These are phyloP conservation scores for Austroboletus rostrupii DNA, from an alignment of 1,284 basidiomycete genomes.

Conservation along the genomic window DNA sequence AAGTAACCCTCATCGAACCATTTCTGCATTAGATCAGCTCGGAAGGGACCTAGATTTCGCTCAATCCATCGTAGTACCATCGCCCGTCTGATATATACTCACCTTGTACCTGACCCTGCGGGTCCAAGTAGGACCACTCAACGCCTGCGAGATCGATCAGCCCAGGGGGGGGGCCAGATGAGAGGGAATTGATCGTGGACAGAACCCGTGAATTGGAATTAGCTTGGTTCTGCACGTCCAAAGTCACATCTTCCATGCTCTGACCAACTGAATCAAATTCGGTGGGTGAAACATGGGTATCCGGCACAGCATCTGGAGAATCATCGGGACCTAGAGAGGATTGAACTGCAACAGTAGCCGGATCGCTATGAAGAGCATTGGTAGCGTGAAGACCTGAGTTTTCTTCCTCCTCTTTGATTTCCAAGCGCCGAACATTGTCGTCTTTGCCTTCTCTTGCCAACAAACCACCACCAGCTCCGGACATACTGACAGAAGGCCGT, in stretches of 20 bases:
- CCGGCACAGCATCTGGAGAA: conserved; percentile 3
- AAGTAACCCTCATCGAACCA: conserved; percentile 96
- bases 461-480: conserved; percentile 35
- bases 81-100: conserved; percentile 12
- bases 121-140: conserved; percentile 92
- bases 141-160: conserved; percentile 61
- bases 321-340: conserved; percentile 10
- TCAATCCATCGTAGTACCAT: conserved; percentile 6
- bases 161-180: conserved; percentile 41
- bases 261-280: conserved; percentile 7
- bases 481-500: conserved; percentile 50
- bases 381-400: conserved; percentile 27
- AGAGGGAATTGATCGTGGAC: conserved; percentile 17
- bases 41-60: conserved; percentile 74
- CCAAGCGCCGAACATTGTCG: conserved; percentile 38
- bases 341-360: conserved; percentile 8
- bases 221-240: conserved; percentile 12
- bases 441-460: conserved; percentile 39
- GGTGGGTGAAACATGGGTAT: conserved; percentile 12
- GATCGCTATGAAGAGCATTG: conserved; percentile 7
- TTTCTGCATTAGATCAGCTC: conserved; percentile 89
- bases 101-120: conserved; percentile 88
- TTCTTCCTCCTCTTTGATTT: conserved; percentile 61
- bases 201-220: conserved; percentile 8
- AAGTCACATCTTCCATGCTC: conserved; percentile 16